Conservation (phyloP, 768 basidiomycete genomes). For the Amanita molliuscula region DNA sequence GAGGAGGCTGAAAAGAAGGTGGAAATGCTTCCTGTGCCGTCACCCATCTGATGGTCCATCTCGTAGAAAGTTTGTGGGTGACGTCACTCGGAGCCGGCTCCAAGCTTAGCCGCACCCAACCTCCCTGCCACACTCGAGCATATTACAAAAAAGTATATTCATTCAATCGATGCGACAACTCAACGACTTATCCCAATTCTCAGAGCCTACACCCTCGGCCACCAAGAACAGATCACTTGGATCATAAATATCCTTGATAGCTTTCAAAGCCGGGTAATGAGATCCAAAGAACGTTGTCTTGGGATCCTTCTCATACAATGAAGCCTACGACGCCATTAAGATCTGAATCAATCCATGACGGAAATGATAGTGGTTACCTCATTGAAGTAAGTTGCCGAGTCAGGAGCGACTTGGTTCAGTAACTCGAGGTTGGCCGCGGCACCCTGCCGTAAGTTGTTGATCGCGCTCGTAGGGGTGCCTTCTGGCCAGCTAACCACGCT, state of each 20-base stretch:
- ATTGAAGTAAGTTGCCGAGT: not conserved
- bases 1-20: no score
- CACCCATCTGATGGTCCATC: no score
- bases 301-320: conserved; percentile 29
- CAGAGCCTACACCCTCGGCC: conserved; percentile 35
- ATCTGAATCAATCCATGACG: not conserved
- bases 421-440: not conserved
- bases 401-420: not conserved
- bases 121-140: no score
- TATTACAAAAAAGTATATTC: no score
- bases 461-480: not conserved
- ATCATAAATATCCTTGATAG: conserved; percentile 36
- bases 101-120: no score
- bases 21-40: no score
- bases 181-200: conserved; percentile 32
- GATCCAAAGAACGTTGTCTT: conserved; percentile 34
- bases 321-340: conserved; percentile 22
- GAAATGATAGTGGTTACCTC: not conserved
- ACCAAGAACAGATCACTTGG: conserved; percentile 35
- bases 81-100: no score
- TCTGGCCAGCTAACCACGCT: not conserved
- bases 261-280: conserved; percentile 27
- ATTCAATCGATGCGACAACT: not conserved
- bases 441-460: not conserved
- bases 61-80: no score